A percentile compares a stretch with the other conserved stretches of the same genome.
These are phyloP conservation scores for Podila epigama DNA, from an alignment of 192 early-diverging fungal species.

Conservation along the genomic window DNA sequence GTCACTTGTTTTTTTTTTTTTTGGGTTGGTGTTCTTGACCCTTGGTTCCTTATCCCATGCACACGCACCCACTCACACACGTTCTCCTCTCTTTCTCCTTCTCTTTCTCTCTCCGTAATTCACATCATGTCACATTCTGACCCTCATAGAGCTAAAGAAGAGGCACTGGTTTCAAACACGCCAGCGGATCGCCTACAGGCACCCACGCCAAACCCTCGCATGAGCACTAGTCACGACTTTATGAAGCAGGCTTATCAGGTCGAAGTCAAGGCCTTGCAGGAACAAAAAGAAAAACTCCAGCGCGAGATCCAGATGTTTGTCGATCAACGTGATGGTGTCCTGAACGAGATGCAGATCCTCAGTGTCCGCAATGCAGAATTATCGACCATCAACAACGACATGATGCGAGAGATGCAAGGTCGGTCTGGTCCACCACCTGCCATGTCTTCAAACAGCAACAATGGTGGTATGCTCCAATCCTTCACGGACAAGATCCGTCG, in stretches of 20 bases:
- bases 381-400: constrained; percentile 62
- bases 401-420: constrained; percentile 51
- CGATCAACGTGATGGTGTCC: constrained; percentile 56
- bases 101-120: not conserved
- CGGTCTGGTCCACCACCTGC: constrained; percentile 11
- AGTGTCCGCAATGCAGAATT: constrained; percentile 63
- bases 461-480: constrained; percentile 9
- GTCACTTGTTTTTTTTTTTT: not conserved
- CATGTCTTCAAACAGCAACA: constrained; percentile 14
- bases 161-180: constrained; percentile 10
- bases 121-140: too few species aligned
- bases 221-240: constrained; percentile 51
- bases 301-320: constrained; percentile 52
- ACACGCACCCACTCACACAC: too few species aligned
- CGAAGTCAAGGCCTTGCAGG: constrained; percentile 55
- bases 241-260: constrained; percentile 54
- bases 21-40: not conserved
- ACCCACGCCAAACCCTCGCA: constrained; percentile 22
- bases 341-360: constrained; percentile 60
- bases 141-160: constrained; percentile 57
- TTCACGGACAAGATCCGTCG: constrained; percentile 32
- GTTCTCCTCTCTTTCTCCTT: not conserved
- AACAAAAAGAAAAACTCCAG: constrained; percentile 54
- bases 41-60: too few species aligned
- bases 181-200: constrained; percentile 2